A percentile compares a stretch with the other conserved stretches of the same genome.
Evolutionary conservation across 306 rosid species (phyloP).

Genomic region (Lathyrus tuberosus): DNA sequence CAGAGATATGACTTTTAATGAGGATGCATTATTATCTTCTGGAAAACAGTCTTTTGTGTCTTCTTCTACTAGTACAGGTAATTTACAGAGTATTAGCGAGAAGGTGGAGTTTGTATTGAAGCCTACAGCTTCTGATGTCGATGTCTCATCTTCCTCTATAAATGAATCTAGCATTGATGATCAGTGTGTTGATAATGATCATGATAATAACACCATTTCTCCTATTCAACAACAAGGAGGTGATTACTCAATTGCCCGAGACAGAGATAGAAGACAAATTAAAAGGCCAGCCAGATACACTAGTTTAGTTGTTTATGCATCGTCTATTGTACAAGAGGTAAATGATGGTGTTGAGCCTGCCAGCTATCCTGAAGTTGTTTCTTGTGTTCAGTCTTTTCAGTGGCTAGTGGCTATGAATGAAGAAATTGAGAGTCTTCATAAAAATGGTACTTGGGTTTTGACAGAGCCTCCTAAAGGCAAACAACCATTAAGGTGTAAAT

Average conservation of each 20-base stretch:
- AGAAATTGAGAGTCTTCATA: background rate
- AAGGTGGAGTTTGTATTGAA: constrained; percentile 18
- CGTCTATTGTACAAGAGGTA: too few relatives aligned
- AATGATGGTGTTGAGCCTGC: too few relatives aligned
- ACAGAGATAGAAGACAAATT: too few relatives aligned
- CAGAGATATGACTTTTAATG: too few relatives aligned
- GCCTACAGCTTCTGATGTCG: background rate
- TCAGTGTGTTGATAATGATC: background rate
- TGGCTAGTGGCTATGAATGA: too few relatives aligned
- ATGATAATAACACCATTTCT: background rate
- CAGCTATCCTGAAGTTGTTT: too few relatives aligned
- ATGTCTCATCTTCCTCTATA: constrained; percentile 7
- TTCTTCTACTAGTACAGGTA: too few relatives aligned
- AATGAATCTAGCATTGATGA: background rate
- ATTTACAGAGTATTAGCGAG: too few relatives aligned
- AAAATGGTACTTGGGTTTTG: background rate
- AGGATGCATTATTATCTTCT: too few relatives aligned
- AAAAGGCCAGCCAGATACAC: background rate
- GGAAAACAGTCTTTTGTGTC: too few relatives aligned
- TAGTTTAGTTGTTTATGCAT: background rate
- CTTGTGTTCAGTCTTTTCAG: too few relatives aligned
- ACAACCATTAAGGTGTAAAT: constrained; percentile 3
- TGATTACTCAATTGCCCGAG: too few relatives aligned
- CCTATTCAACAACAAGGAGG: background rate
- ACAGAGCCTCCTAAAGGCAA: background rate